These are phyloP conservation scores for Daldinia vernicosa DNA, from an alignment of 495 filamentous ascomycete genomes.

Conservation along the genomic window DNA sequence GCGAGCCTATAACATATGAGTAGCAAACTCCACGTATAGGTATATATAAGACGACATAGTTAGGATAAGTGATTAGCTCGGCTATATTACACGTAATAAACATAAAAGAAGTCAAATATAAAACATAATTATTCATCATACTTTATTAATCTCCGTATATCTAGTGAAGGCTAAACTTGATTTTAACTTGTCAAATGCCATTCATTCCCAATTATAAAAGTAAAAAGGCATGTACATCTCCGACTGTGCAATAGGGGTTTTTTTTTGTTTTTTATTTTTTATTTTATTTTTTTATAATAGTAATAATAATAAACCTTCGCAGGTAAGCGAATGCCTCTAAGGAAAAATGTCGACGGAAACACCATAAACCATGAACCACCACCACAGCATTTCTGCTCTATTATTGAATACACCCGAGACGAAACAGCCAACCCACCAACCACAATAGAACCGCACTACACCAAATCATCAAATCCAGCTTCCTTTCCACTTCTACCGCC, in stretches of 20 bases:
- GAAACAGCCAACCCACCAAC: too few relatives aligned
- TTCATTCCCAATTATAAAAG: background rate
- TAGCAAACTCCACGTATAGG: background rate
- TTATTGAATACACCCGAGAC: slow-evolving; percentile 45
- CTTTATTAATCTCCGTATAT: background rate
- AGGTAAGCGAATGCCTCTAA: slow-evolving; percentile 17
- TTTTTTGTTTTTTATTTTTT: too few relatives aligned
- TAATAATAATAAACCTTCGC: too few relatives aligned
- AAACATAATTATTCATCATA: background rate
- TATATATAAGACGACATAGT: too few relatives aligned
- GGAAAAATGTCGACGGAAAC: slow-evolving; percentile 10
- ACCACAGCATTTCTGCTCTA: slow-evolving; percentile 36
- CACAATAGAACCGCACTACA: slow-evolving; percentile 28
- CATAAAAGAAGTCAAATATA: background rate
- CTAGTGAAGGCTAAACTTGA: background rate
- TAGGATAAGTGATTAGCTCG: too few relatives aligned
- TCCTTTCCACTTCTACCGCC: slow-evolving; percentile 7
- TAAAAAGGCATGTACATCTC: background rate
- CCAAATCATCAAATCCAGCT: slow-evolving; percentile 5
- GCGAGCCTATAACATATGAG: slow-evolving; percentile 36
- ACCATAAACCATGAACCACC: background rate
- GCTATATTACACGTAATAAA: background rate
- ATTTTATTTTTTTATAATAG: too few relatives aligned
- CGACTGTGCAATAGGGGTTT: background rate
- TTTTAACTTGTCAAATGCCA: background rate